Evolutionary conservation across 768 basidiomycete species (phyloP).

Genomic region (Leccinum variicolor): DNA sequence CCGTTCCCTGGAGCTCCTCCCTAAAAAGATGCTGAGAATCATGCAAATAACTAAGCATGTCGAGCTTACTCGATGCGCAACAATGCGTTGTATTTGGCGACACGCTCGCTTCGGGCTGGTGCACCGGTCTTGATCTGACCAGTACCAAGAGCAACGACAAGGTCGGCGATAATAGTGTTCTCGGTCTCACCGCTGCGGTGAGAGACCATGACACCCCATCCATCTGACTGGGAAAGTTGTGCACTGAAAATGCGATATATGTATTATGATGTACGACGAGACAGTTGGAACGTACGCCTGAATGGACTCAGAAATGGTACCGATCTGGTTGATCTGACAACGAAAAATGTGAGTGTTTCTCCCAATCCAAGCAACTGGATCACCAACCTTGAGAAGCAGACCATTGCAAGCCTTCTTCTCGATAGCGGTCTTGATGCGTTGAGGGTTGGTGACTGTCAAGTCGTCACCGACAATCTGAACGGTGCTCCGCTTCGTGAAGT

Average conservation of each 20-base stretch:
- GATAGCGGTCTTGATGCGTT: constrained; percentile 96
- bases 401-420: constrained; percentile 99
- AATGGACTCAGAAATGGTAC: constrained; percentile 98
- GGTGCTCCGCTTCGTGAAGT: constrained; percentile 75
- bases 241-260: constrained; percentile 49
- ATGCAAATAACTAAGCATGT: neutral
- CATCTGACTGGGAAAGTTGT: constrained; percentile 91
- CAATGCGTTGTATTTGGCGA: constrained; percentile 89
- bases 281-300: constrained; percentile 70
- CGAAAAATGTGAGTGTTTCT: constrained; percentile 1
- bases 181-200: constrained; percentile 99
- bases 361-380: neutral
- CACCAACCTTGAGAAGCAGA: constrained; percentile 82
- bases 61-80: constrained; percentile 82
- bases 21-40: constrained; percentile 34
- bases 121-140: constrained; percentile 99
- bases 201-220: constrained; percentile 99
- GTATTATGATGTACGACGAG: neutral
- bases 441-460: constrained; percentile 95
- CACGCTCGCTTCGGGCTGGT: constrained; percentile 93
- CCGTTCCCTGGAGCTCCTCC: constrained; percentile 69
- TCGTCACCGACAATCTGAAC: constrained; percentile 97
- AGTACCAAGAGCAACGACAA: constrained; percentile 86
- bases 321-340: constrained; percentile 90
- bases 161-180: constrained; percentile 94